Evolutionary conservation across 164 flowering plant species (phyloP).

Genomic region (Tetrastigma voinierianum): DNA sequence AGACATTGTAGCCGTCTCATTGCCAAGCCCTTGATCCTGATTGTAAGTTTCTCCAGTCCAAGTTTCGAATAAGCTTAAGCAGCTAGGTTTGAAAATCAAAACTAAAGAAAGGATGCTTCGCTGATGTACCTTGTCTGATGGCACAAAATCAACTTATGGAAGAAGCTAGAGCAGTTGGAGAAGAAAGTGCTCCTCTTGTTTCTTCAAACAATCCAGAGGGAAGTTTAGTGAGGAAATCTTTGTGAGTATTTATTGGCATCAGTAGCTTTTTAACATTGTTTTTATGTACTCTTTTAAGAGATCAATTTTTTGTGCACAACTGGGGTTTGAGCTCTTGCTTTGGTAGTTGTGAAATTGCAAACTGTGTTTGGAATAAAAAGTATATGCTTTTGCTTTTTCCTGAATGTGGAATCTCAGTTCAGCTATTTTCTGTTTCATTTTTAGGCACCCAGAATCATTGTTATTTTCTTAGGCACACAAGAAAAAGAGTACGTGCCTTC

Average conservation of each 20-base stretch:
- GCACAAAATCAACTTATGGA: slow-evolving; percentile 17
- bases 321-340: no score
- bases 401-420: no score
- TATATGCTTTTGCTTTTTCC: no score
- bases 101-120: slow-evolving; percentile 33
- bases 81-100: slow-evolving; percentile 49
- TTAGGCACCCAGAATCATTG: no score
- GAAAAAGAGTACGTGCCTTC: no score
- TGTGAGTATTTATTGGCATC: slow-evolving; percentile 33
- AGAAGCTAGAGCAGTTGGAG: slow-evolving; percentile 19
- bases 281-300: no score
- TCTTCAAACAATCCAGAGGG: slow-evolving; percentile 20
- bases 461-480: no score
- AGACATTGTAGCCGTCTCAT: slow-evolving; percentile 53
- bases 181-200: slow-evolving; percentile 4
- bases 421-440: no score
- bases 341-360: no score
- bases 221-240: slow-evolving; percentile 25
- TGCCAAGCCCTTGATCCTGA: slow-evolving; percentile 64
- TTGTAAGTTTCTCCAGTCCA: slow-evolving; percentile 57
- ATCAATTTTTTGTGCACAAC: no score
- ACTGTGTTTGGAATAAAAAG: no score
- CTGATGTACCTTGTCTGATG: slow-evolving; percentile 15
- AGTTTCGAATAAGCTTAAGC: slow-evolving; percentile 62
- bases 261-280: no score